Evolutionary conservation across 1,139 yeast species (phyloP).

Genomic region (Saccharomycopsis hybrid): DNA sequence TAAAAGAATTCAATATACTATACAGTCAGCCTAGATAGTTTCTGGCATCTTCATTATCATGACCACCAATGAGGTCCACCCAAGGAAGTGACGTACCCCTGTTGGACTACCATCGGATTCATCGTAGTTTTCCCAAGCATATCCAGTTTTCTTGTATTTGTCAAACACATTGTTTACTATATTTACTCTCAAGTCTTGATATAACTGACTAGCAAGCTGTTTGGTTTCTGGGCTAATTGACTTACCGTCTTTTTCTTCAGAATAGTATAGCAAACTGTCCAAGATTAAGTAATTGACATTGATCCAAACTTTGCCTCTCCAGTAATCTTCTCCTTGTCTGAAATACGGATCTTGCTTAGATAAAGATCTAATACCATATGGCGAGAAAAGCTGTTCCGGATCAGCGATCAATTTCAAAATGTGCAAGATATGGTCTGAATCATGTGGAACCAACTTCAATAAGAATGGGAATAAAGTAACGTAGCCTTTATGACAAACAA

Average conservation of each 20-base stretch:
- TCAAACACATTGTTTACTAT: constrained; percentile 60
- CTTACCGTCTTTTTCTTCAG: constrained; percentile 10
- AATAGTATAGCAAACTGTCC: constrained; percentile 61
- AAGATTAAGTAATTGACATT: constrained; percentile 80
- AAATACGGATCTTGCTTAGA: constrained; percentile 62
- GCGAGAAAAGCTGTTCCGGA: constrained; percentile 71
- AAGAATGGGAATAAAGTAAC: constrained; percentile 81
- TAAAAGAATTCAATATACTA: too few relatives aligned
- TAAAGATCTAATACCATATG: constrained; percentile 75
- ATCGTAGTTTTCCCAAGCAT: constrained; percentile 88
- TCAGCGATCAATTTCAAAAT: constrained; percentile 56
- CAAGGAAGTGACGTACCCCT: constrained; percentile 86
- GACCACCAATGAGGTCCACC: constrained; percentile 86
- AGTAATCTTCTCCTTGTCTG: constrained; percentile 77
- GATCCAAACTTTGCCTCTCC: constrained; percentile 96
- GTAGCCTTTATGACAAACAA: constrained; percentile 86
- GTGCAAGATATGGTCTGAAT: constrained; percentile 34
- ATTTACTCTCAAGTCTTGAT: constrained; percentile 54
- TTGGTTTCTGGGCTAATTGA: constrained; percentile 25
- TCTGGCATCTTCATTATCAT: constrained; percentile 80
- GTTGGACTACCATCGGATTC: constrained; percentile 67
- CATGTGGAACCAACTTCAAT: constrained; percentile 57
- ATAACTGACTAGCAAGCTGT: constrained; percentile 40
- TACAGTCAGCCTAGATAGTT: constrained; percentile 3
- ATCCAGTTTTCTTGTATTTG: constrained; percentile 72